Evolutionary conservation across 1,139 yeast species (phyloP), one percentile per base, ranked within the genome.

Genomic region (Blastobotrys raffinosifermentans): DNA sequence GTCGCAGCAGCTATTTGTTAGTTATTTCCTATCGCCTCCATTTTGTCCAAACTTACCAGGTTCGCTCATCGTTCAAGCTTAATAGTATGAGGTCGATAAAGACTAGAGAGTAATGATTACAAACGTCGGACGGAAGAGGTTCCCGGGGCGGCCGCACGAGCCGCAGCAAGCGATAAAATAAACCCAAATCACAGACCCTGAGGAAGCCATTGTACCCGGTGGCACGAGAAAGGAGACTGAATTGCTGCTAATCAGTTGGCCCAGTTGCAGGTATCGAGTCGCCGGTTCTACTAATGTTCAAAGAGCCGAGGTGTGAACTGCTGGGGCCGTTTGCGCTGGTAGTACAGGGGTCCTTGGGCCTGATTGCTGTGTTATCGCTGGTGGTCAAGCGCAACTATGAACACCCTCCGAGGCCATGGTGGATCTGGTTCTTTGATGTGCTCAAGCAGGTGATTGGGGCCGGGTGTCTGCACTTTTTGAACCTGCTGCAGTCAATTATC

Each of bases 391-490:
- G 98, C 40, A 74, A 67, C 47, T 75, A 77, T 48, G 97, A 91
- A 57, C 72, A 73, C 43, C 96, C 96, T 0, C 71, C 89, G 45
- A 67, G 97, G 47, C 86, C 94, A 6, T 78, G 95, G 86, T 71
- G 73, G 40, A 80, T 89, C 11, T 91, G 97, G 97, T 57, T 73
- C 15, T 89, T 77, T 55, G 98, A 91, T 56, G 94, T 91, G 1
- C 75, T 85, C 20, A 91, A 91, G 54, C 98, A 91, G 58, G 69
- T 89, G 3, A 65, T 85, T 18, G 97, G 97, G 0, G 86, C 97
- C 0, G 61, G 83, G 18, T 87, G 91, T 1, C 74, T 89, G 2
- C 98, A 91, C 55, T 66, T 81, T 9, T 66, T 89, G 52, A 91
- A 91, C 53, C 71, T 89, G n/a, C 59, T 76, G 15, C 65, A 84